Base-by-base conservation (phyloP, 352 stramenopile genomes). In the Stramenopiles sp. region DNA sequence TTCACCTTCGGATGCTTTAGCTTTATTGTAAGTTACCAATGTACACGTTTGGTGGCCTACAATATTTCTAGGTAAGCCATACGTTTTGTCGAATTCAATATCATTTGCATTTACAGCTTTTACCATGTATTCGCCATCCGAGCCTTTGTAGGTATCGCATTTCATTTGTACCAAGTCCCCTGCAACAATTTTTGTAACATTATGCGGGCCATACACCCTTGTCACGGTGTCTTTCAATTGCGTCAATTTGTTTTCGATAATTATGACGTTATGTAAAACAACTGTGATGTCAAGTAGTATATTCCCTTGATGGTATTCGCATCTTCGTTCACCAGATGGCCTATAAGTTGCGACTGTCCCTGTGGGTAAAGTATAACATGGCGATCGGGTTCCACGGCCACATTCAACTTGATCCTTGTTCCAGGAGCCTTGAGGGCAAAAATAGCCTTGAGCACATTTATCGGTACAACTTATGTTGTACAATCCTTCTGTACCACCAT, bases 401-500 rank as follows among this genome's bases (percentile, higher is more conserved):
- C 82, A 84, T 0, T 80, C 31, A 25, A 44, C 8, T 22, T 44
- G 80, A 30, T 76, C 83, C 0, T 78, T 75, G 14, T 14, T 82
- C 7, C 76, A 84, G 0, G 82, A 84, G 7, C 81, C 82, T 80
- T 71, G 32, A 0, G 82, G 82, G 71, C 82, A 84, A 80, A 80
- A 84, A 67, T 83, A 84, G 30, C 82, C 82, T 30, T 80, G 80
- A 27, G 31, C 32, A 81, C 82, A 84, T n/a, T 81, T 22, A n/a
- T 78, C 32, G 27, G 81, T 76, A 0, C 32, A n/a, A 4, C 7
- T 44, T 39, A 76, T 82, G n/a, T 75, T 82, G 0, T 0, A 7
- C 7, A 83, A 31, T 22, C 81, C 81, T 30, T 81, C 80, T 1
- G 82, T 81, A 0, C 44, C 31, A 25, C 39, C 81, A 71, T 83